Evolutionary conservation across 192 early-diverging fungal species (phyloP).

Genomic region (Podila clonocystis): DNA sequence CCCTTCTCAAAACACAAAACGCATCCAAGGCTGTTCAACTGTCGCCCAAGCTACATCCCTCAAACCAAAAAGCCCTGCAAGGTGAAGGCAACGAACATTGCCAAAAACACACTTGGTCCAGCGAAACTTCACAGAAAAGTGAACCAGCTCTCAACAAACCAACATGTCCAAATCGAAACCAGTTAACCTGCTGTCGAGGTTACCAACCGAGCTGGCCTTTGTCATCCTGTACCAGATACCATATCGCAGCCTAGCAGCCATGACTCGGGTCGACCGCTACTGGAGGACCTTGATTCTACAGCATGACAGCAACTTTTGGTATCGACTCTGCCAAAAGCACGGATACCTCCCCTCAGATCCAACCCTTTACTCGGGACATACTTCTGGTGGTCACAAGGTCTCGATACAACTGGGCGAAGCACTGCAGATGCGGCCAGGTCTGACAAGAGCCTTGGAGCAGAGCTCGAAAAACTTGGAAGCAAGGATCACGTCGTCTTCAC

Average conservation of each 20-base stretch:
- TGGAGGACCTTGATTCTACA: conserved; percentile 36
- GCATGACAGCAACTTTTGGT: conserved; percentile 35
- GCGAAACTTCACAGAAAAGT: no score
- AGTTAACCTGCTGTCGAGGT: conserved; percentile 5
- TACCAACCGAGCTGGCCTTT: conserved; percentile 33
- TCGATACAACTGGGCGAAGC: background rate
- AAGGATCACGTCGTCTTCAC: background rate
- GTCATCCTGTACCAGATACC: conserved; percentile 23
- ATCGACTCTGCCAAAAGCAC: conserved; percentile 25
- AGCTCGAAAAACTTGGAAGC: conserved; percentile 7
- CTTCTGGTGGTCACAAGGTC: background rate
- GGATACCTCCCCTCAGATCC: conserved; percentile 18
- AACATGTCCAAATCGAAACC: background rate
- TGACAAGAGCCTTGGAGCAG: conserved; percentile 14
- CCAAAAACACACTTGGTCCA: no score
- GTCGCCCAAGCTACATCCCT: no score
- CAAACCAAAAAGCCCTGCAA: no score
- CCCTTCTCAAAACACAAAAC: no score
- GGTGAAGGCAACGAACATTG: no score
- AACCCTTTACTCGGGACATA: background rate
- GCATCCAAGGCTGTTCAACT: no score
- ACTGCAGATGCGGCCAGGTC: conserved; percentile 11
- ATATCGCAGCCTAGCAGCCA: conserved; percentile 23
- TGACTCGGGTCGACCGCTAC: conserved; percentile 27
- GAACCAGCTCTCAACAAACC: background rate